Evolutionary conservation across 352 stramenopile genomes (phyloP), one percentile per base, ranked within the genome.

Genomic region (Pythium folliculosum): DNA sequence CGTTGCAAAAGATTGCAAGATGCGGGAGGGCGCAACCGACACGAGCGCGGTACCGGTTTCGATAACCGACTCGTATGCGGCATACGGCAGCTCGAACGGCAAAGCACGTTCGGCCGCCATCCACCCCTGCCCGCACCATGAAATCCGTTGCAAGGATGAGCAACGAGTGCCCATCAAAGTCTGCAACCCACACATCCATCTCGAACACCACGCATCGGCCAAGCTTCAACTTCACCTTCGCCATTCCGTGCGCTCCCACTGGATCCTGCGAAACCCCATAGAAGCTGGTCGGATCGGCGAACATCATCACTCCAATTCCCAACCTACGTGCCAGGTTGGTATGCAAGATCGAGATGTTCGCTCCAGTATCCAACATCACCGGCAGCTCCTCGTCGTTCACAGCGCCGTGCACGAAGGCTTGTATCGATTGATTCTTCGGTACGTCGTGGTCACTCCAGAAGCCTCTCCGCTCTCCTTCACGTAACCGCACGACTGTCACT

Each of bases 131-230:
- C 16, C 58, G 19, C 3, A 67, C 27, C 65, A 72, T 72, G 27
- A 67, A 72, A 25, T 72, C 65, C 1, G 65, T 64, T 6, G 58
- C 65, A 0, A 72, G 1, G 47, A 72, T 67, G 13, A 72, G 13
- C 14, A 72, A 19, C 14, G 65, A 60, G 12, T 63, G 51, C 6
- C 58, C 65, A 25, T 72, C 65, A 30, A 72, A 72, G 2, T 67
- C 58, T 37, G 45, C 65, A 10, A 72, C 44, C 65, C 59, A 67
- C 12, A 72, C 9, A 0, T 72, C 65, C 58, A 55, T 63, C 52
- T 66, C 65, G 52, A 38, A 71, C 19, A 66, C 57, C 0, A 66
- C 57, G 7, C 1, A 48, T 7, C 13, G 2, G 7, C 65, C 64
- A 17, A 71, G 57, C n/a, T 32, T 35, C 0, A 71, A 22, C 56